Conservation (phyloP, 306 rosid genomes). For the Cucurbita moschata region DNA sequence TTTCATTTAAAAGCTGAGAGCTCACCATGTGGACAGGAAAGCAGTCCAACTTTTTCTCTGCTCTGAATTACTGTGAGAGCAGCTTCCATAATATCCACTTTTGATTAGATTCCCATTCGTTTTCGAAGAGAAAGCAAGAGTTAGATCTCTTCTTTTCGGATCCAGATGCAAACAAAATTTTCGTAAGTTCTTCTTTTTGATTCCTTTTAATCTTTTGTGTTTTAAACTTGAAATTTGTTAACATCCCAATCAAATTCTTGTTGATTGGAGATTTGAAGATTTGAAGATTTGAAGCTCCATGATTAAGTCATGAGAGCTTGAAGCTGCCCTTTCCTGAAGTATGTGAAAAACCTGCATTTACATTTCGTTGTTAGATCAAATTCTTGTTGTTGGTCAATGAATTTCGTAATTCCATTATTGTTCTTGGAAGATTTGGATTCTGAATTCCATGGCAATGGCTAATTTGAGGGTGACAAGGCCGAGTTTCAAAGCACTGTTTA, state of each 20-base stretch:
- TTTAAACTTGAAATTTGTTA: constrained; percentile 1
- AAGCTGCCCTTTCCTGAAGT: neutral
- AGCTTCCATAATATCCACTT: neutral
- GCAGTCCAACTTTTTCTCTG: neutral
- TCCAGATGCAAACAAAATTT: neutral
- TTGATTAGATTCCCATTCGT: neutral
- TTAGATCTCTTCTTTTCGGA: neutral
- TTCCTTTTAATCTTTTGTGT: neutral
- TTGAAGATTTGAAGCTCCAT: neutral
- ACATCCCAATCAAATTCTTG: neutral
- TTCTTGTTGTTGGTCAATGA: neutral
- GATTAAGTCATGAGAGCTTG: neutral
- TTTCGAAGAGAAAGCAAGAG: neutral
- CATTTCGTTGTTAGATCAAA: neutral
- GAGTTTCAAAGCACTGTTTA: neutral
- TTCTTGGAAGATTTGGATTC: neutral
- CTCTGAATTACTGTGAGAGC: neutral
- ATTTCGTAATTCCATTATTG: neutral
- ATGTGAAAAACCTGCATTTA: neutral
- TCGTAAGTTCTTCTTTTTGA: neutral
- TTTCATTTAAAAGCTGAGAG: neutral
- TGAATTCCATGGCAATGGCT: neutral
- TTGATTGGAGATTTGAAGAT: neutral
- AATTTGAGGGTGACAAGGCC: neutral
- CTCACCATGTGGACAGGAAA: neutral